These are phyloP conservation scores for Coleophoma eucalyptorum DNA, from an alignment of 2,329 filamentous ascomycete species.

Conservation along the genomic window DNA sequence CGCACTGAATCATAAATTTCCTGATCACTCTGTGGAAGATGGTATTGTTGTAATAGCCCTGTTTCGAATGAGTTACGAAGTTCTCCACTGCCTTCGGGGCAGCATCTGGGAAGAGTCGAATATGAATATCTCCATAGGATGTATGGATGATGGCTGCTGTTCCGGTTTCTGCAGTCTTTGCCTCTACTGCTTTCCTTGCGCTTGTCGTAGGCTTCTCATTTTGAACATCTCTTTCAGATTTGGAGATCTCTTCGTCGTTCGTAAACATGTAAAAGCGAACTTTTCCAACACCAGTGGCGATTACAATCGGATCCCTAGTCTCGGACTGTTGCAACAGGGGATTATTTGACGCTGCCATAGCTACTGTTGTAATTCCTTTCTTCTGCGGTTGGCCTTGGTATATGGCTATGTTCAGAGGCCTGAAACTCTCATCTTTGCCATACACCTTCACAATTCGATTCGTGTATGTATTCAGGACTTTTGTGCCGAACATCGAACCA, in stretches of 20 bases:
- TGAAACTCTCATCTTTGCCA: slow-evolving; percentile 83
- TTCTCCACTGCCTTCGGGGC: slow-evolving; percentile 96
- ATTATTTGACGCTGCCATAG: slow-evolving; percentile 95
- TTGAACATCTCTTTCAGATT: slow-evolving; percentile 83
- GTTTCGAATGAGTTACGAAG: slow-evolving; percentile 86
- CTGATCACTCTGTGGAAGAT: slow-evolving; percentile 97
- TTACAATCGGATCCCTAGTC: slow-evolving; percentile 81
- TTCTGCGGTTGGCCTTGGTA: slow-evolving; percentile 96
- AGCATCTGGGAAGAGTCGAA: slow-evolving; percentile 88
- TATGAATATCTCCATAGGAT: slow-evolving; percentile 87
- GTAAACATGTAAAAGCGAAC: slow-evolving; percentile 98
- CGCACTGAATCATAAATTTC: slow-evolving; percentile 95
- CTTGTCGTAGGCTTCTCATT: slow-evolving; percentile 83
- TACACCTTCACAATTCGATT: slow-evolving; percentile 90
- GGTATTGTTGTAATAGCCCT: slow-evolving; percentile 94
- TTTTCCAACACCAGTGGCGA: slow-evolving; percentile 80
- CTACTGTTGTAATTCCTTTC: slow-evolving; percentile 88
- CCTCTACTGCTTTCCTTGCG: slow-evolving; percentile 47
- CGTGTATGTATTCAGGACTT: slow-evolving; percentile 93
- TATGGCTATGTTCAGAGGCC: slow-evolving; percentile 75
- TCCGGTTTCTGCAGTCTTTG: slow-evolving; percentile 68
- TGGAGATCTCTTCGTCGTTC: slow-evolving; percentile 79
- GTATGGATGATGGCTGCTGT: slow-evolving; percentile 86
- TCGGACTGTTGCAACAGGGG: slow-evolving; percentile 91
- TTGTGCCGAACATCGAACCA: slow-evolving; percentile 86